Conservation (phyloP, 805 yeast genomes). For the Lachancea sp. region DNA sequence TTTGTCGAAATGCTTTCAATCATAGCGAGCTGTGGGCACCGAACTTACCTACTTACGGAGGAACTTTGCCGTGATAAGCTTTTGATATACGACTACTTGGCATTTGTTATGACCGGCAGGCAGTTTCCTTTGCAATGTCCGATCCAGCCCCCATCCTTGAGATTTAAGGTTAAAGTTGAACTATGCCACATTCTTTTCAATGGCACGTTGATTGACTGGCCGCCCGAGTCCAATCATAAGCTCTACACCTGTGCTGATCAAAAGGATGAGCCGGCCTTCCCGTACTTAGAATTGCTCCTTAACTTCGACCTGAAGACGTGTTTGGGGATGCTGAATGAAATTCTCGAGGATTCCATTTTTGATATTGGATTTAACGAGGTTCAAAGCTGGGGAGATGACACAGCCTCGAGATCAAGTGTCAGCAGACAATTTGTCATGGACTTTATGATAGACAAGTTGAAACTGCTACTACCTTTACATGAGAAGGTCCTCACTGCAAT, state of each 20-base stretch:
- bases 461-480: conserved; percentile 27
- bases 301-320: conserved; percentile 50
- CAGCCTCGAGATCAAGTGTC: conserved; percentile 18
- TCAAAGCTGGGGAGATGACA: neutral
- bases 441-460: conserved; percentile 55
- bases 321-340: conserved; percentile 67
- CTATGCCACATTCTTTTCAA: conserved; percentile 56
- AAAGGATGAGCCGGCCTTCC: conserved; percentile 50
- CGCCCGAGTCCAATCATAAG: conserved; percentile 32
- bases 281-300: conserved; percentile 59
- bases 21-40: conserved; percentile 22
- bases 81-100: conserved; percentile 51
- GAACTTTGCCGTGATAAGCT: conserved; percentile 14
- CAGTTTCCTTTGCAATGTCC: conserved; percentile 67
- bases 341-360: conserved; percentile 71
- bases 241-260: conserved; percentile 30
- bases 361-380: conserved; percentile 49
- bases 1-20: conserved; percentile 47
- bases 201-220: conserved; percentile 46
- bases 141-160: conserved; percentile 33
- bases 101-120: conserved; percentile 67
- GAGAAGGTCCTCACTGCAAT: conserved; percentile 42
- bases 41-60: conserved; percentile 14
- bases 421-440: conserved; percentile 76
- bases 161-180: conserved; percentile 40